Percentiles rank a stretch among this genome's conserved stretches.
Evolutionary conservation across 768 basidiomycete genomes (phyloP).

Genomic region (Suillus bovinus): DNA sequence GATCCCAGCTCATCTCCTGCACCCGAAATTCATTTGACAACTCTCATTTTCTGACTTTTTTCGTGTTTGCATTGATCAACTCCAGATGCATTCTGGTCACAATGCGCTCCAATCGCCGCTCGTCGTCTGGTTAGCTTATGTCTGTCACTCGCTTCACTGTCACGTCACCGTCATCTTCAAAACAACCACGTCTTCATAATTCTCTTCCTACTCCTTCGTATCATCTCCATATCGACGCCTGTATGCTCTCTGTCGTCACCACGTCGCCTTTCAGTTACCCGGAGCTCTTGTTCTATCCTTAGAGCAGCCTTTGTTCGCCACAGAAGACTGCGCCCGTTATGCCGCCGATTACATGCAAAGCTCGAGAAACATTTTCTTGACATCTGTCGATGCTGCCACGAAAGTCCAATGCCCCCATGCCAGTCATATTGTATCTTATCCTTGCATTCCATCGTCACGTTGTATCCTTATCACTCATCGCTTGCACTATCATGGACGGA

Average conservation of each 20-base stretch:
- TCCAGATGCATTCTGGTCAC: not conserved
- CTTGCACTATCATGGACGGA: conserved; percentile 14
- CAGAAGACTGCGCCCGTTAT: conserved; percentile 6
- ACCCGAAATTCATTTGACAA: not conserved
- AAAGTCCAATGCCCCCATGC: conserved; percentile 30
- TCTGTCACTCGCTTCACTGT: not conserved
- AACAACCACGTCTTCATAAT: not conserved
- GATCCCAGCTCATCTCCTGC: not conserved
- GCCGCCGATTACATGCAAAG: not conserved
- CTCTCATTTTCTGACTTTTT: not conserved
- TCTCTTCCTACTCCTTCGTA: not conserved
- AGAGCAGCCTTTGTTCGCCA: not conserved
- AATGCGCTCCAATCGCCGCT: not conserved
- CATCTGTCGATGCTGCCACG: conserved; percentile 24
- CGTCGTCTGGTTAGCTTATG: not conserved
- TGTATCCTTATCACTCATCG: conserved; percentile 39
- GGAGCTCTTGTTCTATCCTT: not conserved
- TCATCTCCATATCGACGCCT: conserved; percentile 5
- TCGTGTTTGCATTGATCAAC: not conserved
- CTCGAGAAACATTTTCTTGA: not conserved
- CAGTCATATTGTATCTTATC: conserved; percentile 28
- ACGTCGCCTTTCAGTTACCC: conserved; percentile 1
- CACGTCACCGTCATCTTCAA: not conserved
- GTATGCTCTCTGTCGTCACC: not conserved
- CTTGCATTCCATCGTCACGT: conserved; percentile 19